Percentiles rank a stretch among this genome's conserved stretches.
Conservation (phyloP, 139 green algal genomes). For the Chlamydomonas applanata region DNA sequence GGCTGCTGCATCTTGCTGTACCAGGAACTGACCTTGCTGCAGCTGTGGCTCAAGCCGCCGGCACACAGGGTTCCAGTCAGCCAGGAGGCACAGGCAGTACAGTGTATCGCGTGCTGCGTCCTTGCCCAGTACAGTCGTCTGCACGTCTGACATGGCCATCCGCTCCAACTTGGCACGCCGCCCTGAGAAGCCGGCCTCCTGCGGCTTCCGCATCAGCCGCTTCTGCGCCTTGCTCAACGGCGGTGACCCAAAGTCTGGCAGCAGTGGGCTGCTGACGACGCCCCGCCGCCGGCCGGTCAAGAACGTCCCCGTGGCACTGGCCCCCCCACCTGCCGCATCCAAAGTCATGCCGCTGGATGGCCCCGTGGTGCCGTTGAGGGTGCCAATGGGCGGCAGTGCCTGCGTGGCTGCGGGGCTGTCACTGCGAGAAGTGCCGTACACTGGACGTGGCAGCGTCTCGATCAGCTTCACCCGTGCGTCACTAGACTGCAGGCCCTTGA, state of each 20-base stretch:
- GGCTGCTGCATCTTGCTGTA: conserved; percentile 21
- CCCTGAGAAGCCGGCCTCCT: background rate
- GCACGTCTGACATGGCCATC: conserved; percentile 16
- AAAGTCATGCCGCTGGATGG: no score
- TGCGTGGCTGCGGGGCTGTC: no score
- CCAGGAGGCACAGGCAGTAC: conserved; percentile 34
- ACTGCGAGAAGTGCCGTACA: conserved; percentile 22
- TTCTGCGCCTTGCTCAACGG: conserved; percentile 20
- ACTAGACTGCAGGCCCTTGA: conserved; percentile 17
- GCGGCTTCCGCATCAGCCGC: background rate
- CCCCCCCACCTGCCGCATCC: background rate
- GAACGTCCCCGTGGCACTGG: background rate
- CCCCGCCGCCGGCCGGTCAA: background rate
- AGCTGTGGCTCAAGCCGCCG: conserved; percentile 25
- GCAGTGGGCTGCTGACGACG: background rate
- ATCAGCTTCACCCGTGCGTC: conserved; percentile 20
- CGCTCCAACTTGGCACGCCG: conserved; percentile 16
- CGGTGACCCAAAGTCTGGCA: conserved; percentile 22
- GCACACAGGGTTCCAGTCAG: conserved; percentile 47
- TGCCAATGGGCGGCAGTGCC: background rate
- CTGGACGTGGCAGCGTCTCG: conserved; percentile 16
- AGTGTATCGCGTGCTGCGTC: conserved; percentile 22
- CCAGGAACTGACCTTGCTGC: conserved; percentile 28
- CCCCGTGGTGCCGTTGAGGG: background rate
- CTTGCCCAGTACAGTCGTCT: background rate